These are phyloP conservation scores for Westerdykella sp. DNA, from an alignment of 2,329 filamentous ascomycete genomes.

Conservation along the genomic window DNA sequence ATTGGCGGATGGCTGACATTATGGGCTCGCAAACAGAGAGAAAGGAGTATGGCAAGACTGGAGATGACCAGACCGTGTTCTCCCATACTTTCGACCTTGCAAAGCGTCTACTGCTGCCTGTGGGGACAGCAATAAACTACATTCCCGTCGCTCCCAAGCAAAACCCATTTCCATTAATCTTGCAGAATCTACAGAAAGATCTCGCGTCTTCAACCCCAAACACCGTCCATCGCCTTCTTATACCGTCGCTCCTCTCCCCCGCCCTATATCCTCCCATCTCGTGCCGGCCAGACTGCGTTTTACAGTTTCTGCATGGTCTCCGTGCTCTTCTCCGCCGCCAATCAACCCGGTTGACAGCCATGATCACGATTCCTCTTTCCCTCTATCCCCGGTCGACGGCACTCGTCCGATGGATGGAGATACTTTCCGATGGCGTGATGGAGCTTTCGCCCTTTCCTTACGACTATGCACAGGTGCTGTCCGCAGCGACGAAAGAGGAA, in stretches of 20 bases:
- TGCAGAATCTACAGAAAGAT: constrained; percentile 56
- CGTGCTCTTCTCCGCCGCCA: constrained; percentile 67
- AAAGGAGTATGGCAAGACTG: constrained; percentile 10
- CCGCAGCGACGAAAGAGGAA: constrained; percentile 53
- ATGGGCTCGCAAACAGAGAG: background rate
- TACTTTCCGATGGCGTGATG: constrained; percentile 76
- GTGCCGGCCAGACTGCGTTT: constrained; percentile 63
- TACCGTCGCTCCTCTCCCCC: constrained; percentile 85
- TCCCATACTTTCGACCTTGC: constrained; percentile 50
- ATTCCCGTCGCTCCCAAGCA: constrained; percentile 51
- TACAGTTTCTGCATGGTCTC: constrained; percentile 76
- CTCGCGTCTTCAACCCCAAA: constrained; percentile 46
- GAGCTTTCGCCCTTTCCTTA: constrained; percentile 72
- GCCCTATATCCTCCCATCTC: constrained; percentile 67
- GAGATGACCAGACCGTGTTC: constrained; percentile 41
- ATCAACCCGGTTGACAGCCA: constrained; percentile 58
- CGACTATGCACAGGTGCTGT: constrained; percentile 46
- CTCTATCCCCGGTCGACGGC: constrained; percentile 72
- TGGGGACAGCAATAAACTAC: constrained; percentile 39
- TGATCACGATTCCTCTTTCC: constrained; percentile 72
- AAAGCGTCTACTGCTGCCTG: constrained; percentile 42
- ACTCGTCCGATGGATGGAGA: constrained; percentile 78
- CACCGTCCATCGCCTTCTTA: constrained; percentile 69
- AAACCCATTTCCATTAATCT: constrained; percentile 55
- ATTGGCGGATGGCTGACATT: background rate